Evolutionary conservation across 257 asterid genomes (phyloP), one percentile per base, ranked within the genome.

Genomic region (Solanum arcanum): DNA sequence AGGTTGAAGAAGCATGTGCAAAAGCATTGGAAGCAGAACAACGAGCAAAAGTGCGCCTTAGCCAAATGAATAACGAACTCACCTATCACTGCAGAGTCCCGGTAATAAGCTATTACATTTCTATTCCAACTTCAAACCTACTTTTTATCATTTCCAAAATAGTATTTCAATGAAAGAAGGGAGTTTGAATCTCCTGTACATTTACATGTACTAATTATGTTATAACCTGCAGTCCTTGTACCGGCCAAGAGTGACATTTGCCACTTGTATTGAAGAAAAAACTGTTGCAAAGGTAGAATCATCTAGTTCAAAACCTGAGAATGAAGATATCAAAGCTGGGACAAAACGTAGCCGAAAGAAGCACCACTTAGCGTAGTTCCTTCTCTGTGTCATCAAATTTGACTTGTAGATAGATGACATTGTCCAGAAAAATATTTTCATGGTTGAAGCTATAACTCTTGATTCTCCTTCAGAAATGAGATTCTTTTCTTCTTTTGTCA

Each of bases 221-320:
- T 1, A 39, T 66, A 49, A 47, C 41, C 39, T 87, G 72, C 94
- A 94, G 98, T 88, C 86, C 69, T 86, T 93, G 91, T 88, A 91
- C 88, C 93, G 87, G 74, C 96, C 97, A 72, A 92, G 90, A 87
- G 98, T 95, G 73, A 88, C 92, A 13, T 95, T 95, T 87, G 88
- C 94, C 78, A 83, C 84, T 69, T 20, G 56, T 35, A 35, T 68
- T 52, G 91, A 88, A 83, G 90, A 84, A 64, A 83, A 87, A 81
- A 37, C 85, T 82, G 46, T 87, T 76, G 88, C 86, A 33, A 64
- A 20, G 78, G 20, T 37, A 60, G 86, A 89, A 39, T 76, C 85
- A 29, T 49, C 8, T 2, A 18, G 44, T 47, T 47, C 85, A 49
- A 80, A 5, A 29, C 14, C 68, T 1, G 66, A 47, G 85, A 47